A percentile compares a stretch with the other conserved stretches of the same genome.
These are phyloP conservation scores for Boletus sp. DNA, from an alignment of 1,284 basidiomycete genomes.

Conservation along the genomic window DNA sequence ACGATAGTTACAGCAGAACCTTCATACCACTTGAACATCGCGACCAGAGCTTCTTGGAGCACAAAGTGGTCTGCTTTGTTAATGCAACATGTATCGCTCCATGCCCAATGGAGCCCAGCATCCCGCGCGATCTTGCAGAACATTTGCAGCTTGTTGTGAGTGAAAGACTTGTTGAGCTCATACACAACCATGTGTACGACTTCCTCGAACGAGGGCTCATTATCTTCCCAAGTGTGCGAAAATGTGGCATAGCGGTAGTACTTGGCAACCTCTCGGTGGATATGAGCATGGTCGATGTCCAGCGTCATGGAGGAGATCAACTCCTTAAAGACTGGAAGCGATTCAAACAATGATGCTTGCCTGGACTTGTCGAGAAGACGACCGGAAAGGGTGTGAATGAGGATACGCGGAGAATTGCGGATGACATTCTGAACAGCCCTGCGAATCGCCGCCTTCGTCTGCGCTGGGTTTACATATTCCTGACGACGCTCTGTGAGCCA, in stretches of 20 bases:
- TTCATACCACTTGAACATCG: slow-evolving; percentile 15
- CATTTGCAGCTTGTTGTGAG: too few species aligned
- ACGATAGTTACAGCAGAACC: slow-evolving; percentile 3
- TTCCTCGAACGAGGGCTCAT: background rate
- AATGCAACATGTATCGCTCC: too few species aligned
- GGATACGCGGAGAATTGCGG: background rate
- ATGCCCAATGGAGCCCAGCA: too few species aligned
- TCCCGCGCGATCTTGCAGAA: too few species aligned
- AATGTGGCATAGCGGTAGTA: slow-evolving; percentile 1
- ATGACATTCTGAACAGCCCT: background rate
- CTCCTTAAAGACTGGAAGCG: background rate
- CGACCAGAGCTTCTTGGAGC: slow-evolving; percentile 11
- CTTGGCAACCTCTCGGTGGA: background rate
- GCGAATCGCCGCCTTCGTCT: background rate
- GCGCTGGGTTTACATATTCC: background rate
- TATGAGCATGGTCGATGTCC: background rate
- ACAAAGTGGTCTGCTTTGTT: too few species aligned
- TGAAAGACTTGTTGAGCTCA: background rate
- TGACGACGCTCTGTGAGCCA: background rate
- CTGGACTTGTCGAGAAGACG: background rate
- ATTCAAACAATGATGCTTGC: background rate
- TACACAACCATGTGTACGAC: background rate
- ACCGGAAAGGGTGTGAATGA: background rate
- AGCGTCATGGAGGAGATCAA: background rate
- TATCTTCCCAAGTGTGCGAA: slow-evolving; percentile 3